Evolutionary conservation across 1,139 yeast species (phyloP).

Genomic region (Hanseniaspora gamundiae): DNA sequence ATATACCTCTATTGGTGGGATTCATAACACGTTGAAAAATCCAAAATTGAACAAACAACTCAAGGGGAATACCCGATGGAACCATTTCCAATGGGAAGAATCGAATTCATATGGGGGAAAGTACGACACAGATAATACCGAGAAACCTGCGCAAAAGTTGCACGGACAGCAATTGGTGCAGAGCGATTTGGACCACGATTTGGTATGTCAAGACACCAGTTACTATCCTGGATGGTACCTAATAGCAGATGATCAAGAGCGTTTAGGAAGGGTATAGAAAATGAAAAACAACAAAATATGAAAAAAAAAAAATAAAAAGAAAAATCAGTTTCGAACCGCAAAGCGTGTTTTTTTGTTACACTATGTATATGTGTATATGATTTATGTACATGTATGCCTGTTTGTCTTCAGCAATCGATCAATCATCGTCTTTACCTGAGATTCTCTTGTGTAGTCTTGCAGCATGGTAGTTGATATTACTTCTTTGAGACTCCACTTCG

Average conservation of each 20-base stretch:
- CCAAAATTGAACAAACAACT: conserved; percentile 13
- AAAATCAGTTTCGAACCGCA: too few relatives aligned
- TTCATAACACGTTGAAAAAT: conserved; percentile 21
- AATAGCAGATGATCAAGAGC: conserved; percentile 19
- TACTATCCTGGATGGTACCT: conserved; percentile 26
- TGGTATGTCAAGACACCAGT: neutral
- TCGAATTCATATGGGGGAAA: conserved; percentile 12
- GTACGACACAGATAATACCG: neutral
- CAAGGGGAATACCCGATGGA: neutral
- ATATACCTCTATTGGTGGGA: conserved; percentile 24
- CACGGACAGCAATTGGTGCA: conserved; percentile 1
- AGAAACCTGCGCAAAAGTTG: conserved; percentile 7
- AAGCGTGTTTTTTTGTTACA: too few relatives aligned
- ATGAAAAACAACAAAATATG: too few relatives aligned
- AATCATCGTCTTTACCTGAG: conserved; percentile 65
- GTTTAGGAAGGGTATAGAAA: conserved; percentile 23
- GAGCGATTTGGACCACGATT: conserved; percentile 8
- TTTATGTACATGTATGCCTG: neutral
- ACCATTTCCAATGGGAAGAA: conserved; percentile 20
- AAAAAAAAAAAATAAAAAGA: too few relatives aligned
- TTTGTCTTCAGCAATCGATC: conserved; percentile 10
- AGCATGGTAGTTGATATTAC: conserved; percentile 65
- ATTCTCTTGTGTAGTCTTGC: conserved; percentile 69
- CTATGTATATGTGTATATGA: conserved; percentile 5
- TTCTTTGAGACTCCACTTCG: conserved; percentile 17